A percentile compares a stretch with the other conserved stretches of the same genome.
phyloP scores from a whole-genome alignment of 805 yeast species.

The Cyberlindnera saturnus region DNA sequence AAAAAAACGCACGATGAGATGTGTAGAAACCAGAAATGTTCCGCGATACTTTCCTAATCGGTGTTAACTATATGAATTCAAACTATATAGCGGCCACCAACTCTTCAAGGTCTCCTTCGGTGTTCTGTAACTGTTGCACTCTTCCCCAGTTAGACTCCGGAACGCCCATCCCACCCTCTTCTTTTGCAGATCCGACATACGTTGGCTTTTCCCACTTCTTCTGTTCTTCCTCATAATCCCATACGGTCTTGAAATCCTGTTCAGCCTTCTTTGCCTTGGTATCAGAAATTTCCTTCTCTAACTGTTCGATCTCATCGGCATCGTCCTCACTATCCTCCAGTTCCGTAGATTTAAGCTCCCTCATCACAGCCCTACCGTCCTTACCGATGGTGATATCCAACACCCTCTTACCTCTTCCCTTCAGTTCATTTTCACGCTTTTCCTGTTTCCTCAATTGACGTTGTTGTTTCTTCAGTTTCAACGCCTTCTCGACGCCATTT shows the following conservation, averaged over 20 bases:
- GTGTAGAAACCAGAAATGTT: background rate
- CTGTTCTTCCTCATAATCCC: constrained; percentile 58
- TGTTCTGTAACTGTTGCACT: constrained; percentile 6
- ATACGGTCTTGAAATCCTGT: constrained; percentile 33
- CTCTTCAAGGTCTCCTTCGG: constrained; percentile 5
- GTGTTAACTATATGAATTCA: background rate
- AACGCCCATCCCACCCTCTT: background rate
- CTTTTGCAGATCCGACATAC: constrained; percentile 25
- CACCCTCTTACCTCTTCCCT: constrained; percentile 71
- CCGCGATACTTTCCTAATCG: background rate
- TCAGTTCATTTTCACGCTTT: constrained; percentile 46
- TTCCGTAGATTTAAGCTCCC: constrained; percentile 18
- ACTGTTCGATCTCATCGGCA: constrained; percentile 25
- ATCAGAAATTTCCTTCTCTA: constrained; percentile 25
- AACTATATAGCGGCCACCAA: constrained; percentile 1
- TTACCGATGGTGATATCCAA: constrained; percentile 68
- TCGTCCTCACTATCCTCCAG: constrained; percentile 30
- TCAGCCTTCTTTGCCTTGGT: constrained; percentile 29
- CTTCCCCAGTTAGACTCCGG: constrained; percentile 6
- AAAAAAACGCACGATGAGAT: too few relatives aligned
- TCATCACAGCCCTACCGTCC: constrained; percentile 71
- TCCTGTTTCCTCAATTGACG: constrained; percentile 60
- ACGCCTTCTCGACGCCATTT: constrained; percentile 74
- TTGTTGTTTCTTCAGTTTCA: constrained; percentile 83
- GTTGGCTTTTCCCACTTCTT: constrained; percentile 50